Evolutionary conservation across 2,329 filamentous ascomycete species (phyloP), one percentile per base, ranked within the genome.

Genomic region (Beauveria brongniartii): DNA sequence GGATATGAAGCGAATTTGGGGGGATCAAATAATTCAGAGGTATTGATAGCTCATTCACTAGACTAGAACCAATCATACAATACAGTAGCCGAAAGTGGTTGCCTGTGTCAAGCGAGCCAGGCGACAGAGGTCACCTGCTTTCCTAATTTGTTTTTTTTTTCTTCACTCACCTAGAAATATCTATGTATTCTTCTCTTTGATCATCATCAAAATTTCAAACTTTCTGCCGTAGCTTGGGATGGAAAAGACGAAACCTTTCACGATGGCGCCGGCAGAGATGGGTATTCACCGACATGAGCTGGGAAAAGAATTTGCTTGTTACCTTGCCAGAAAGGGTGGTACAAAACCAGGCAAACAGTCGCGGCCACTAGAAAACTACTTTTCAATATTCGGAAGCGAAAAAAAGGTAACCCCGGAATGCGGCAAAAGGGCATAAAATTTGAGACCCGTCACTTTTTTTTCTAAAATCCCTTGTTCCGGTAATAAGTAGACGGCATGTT

Each of bases 261-360:
- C 43, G 20, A 41, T 41, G 55, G 55, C 43, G 44, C 55, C 28
- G 22, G 1, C 22, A 44, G 41, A 48, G 30, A 50, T 50, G 30
- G 43, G 22, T 44, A 57, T 57, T 50, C 44, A 22, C 28, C 55
- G 20, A 40, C 44, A 50, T 41, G 55, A 57, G 55, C 55, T 57
- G 55, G n/a, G n/a, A n/a, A n/a, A n/a, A n/a, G n/a, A n/a, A n/a
- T n/a, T n/a, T n/a, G n/a, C n/a, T n/a, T n/a, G n/a, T 14, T 14
- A 43, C 41, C n/a, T 20, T 43, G 41, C 54, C 54, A 57, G 26
- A 28, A 10, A 46, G 10, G 37, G 54, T 37, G 41, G 55, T 34
- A 57, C 44, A 20, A 26, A 26, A 22, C 20, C 40, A 44, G 8
- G n/a, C 53, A 46, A 46, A 34, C 26, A 46, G 8, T 55, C 26